Base-by-base conservation (phyloP, 257 asterid species). In the Solanum sejunctum region DNA sequence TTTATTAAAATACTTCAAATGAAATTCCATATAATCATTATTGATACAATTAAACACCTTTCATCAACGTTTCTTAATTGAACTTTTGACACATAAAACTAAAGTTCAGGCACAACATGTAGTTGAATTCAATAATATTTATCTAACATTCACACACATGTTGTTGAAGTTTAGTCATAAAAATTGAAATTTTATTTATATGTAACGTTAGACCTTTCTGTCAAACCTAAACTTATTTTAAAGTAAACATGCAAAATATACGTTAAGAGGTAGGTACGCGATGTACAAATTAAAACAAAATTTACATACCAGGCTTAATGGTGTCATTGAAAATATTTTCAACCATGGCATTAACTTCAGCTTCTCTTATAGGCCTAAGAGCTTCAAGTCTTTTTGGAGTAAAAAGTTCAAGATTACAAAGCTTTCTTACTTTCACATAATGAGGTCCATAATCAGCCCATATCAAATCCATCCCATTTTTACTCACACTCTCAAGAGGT, bases 391-490 rank as follows among this genome's bases (percentile, higher is more conserved):
- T 90, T 89, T 91, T 95, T 1, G 86, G 87, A 6, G 97, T 90
- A 86, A 94, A 95, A 52, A 95, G 93, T 87, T 95, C 98, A 64
- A 95, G 92, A 2, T 94, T 95, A 72, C 99, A 95, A 21, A 95
- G 73, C 83, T 95, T 95, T 82, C 99, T 87, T 3, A 95, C 99
- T 80, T 93, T 95, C 0, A 95, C 99, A 70, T 95, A 94, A 87
- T 95, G 99, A 0, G 98, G 95, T 1, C 99, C 98, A 36, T 95
- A 95, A 73, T 94, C 99, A 7, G 99, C 90, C 99, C 99, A 95
- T 18, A 95, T 94, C 87, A 95, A 87, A 63, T 95, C 99, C 91
- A 88, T 88, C 7, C 97, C 98, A 79, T 92, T 89, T 85, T 91
- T 91, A 88, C 97, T 94, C 86, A 93, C 86, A 84, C 88, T 93